These are phyloP conservation scores for Sporothrix brunneoviolacea DNA, from an alignment of 2,329 filamentous ascomycete genomes.

Conservation along the genomic window DNA sequence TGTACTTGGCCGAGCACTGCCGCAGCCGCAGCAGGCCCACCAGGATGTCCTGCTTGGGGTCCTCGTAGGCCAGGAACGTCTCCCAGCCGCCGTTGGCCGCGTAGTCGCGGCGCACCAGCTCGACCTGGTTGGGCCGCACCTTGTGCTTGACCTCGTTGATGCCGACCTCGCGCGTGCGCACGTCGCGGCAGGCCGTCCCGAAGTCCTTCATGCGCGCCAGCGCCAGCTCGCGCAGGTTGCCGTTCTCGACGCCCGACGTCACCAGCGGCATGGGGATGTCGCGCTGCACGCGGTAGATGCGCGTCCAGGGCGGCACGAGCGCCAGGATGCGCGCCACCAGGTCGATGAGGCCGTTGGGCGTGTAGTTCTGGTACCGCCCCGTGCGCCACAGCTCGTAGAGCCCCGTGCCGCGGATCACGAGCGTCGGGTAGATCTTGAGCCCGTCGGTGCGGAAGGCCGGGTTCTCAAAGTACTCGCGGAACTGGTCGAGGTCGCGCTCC, in stretches of 20 bases:
- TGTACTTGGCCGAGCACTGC: conserved; percentile 87
- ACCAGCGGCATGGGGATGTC: conserved; percentile 99
- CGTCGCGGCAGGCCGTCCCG: conserved; percentile 91
- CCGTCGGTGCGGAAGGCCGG: conserved; percentile 94
- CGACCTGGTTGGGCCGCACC: conserved; percentile 91
- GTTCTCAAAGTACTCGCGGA: conserved; percentile 96
- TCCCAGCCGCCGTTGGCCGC: conserved; percentile 96
- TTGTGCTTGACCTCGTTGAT: conserved; percentile 99
- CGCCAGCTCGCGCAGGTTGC: conserved; percentile 87
- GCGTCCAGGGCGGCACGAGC: conserved; percentile 91
- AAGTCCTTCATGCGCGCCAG: conserved; percentile 99
- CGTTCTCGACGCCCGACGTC: conserved; percentile 97
- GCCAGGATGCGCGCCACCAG: conserved; percentile 94
- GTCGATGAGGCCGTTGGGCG: conserved; percentile 91
- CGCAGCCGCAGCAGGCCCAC: conserved; percentile 83
- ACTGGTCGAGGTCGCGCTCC: conserved; percentile 95
- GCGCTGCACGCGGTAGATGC: conserved; percentile 95
- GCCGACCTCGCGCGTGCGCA: conserved; percentile 91
- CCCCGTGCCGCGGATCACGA: conserved; percentile 93
- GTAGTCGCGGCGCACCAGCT: conserved; percentile 91
- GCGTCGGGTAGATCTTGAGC: conserved; percentile 94
- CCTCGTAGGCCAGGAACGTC: conserved; percentile 95
- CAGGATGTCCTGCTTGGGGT: conserved; percentile 96
- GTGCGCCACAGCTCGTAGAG: conserved; percentile 97
- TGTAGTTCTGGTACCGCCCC: conserved; percentile 96